Percentiles rank a stretch among this genome's conserved stretches.
These are phyloP conservation scores for Volvox carteri DNA, from an alignment of 163 green algal species.

Conservation along the genomic window DNA sequence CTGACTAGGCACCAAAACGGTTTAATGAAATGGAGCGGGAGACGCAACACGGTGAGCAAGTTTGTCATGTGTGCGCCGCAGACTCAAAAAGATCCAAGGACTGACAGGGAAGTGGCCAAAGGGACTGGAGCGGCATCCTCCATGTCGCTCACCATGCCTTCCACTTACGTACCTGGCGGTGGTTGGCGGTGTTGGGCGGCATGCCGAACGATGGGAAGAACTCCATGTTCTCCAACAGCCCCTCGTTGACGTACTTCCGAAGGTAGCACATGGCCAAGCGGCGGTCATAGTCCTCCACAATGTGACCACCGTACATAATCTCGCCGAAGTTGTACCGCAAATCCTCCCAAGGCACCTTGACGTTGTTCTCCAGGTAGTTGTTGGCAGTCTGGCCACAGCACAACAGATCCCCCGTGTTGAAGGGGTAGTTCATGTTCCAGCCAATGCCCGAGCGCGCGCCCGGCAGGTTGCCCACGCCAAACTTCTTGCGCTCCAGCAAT, in stretches of 20 bases:
- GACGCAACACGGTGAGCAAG: too few species aligned
- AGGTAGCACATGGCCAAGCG: slow-evolving; percentile 90
- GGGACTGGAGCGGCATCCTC: too few species aligned
- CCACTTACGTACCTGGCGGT: slow-evolving; percentile 78
- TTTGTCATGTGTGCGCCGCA: background rate
- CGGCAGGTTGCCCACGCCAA: slow-evolving; percentile 93
- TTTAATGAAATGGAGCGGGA: too few species aligned
- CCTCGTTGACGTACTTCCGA: slow-evolving; percentile 85
- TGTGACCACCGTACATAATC: slow-evolving; percentile 98
- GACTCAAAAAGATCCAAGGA: too few species aligned
- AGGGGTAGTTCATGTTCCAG: slow-evolving; percentile 98
- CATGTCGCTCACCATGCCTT: background rate
- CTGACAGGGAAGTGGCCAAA: too few species aligned
- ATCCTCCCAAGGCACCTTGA: slow-evolving; percentile 93
- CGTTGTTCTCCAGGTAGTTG: slow-evolving; percentile 95
- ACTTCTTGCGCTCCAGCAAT: slow-evolving; percentile 96
- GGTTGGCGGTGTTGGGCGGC: slow-evolving; percentile 80
- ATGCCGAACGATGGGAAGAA: slow-evolving; percentile 87
- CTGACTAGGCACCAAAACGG: too few species aligned
- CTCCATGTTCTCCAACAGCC: slow-evolving; percentile 88
- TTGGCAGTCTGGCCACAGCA: slow-evolving; percentile 88
- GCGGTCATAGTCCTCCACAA: slow-evolving; percentile 95
- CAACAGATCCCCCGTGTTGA: slow-evolving; percentile 94
- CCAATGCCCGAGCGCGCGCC: slow-evolving; percentile 86
- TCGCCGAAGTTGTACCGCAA: slow-evolving; percentile 96